Base-by-base conservation (phyloP, 441 rosid genomes). In the Mallotus japonicus region DNA sequence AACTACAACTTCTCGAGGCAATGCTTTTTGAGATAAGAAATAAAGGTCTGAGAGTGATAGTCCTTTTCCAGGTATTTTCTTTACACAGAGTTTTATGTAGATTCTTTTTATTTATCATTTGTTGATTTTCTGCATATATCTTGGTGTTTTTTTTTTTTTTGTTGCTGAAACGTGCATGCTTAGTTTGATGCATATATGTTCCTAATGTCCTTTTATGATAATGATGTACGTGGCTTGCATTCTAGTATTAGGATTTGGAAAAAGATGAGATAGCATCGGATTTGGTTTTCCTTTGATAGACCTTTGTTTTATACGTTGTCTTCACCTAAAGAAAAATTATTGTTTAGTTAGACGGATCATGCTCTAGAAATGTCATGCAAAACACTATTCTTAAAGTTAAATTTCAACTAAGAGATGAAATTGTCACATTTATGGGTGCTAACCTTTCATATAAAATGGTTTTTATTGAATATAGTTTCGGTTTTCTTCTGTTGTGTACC, bases 11-110 rank as follows among this genome's bases (percentile, higher is more conserved):
- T 73, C 93, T 96, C 68, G 91, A 90, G 67, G 82, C 79, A 46
- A 82, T 96, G 93, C 97, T 96, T 69, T 73, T 54, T 53, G 92
- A 87, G 77, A 78, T 88, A 71, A 87, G 85, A 79, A 81, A 74
- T 37, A 89, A 44, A 66, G 85, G 87, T 79, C 77, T 85, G 58
- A 90, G 84, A 86, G 97, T 86, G 62, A 85, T 96, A 65, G 69
- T 96, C 80, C 86, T 93, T 80, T 93, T 90, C 83, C 97, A 96
- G 98, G 99, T 92, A 81, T 79, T 73, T 73, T 49, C 74, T 76
- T 67, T 70, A 44, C 62, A 70, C 72, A 54, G 50, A 69, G 32
- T 16, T 17, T 73, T 71, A 51, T 47, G 71, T 28, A 5, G 28
- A 5, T 56, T 19, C 22, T 28, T 44, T 22, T 55, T 20, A 44